Evolutionary conservation across 345 rosid genomes (phyloP).

Genomic region (Camelina hispida): DNA sequence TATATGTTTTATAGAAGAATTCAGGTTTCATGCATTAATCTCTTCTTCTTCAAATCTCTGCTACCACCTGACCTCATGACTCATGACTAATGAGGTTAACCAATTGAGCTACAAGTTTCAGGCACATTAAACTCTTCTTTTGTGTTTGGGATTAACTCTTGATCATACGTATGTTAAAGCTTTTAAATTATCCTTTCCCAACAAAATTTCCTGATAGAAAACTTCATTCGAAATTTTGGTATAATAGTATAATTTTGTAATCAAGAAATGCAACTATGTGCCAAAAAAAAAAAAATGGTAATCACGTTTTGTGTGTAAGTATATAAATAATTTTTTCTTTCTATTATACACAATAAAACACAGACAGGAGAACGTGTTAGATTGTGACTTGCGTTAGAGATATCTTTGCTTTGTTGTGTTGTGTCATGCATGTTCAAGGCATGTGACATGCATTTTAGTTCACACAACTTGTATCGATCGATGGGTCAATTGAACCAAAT

Average conservation of each 20-base stretch:
- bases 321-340: neutral
- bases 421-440: slow-evolving; percentile 32
- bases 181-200: neutral
- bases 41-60: too few species aligned
- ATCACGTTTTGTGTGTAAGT: neutral
- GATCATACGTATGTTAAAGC: neutral
- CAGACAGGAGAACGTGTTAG: slow-evolving; percentile 38
- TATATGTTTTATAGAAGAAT: too few species aligned
- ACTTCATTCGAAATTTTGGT: neutral
- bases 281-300: neutral
- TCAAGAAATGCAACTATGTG: neutral
- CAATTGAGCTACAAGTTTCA: too few species aligned
- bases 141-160: too few species aligned
- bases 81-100: too few species aligned
- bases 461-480: slow-evolving; percentile 4
- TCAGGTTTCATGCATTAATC: too few species aligned
- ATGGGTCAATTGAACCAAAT: slow-evolving; percentile 4
- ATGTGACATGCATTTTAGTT: slow-evolving; percentile 11
- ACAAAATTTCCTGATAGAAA: neutral
- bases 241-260: neutral
- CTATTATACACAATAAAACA: neutral
- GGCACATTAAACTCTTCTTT: too few species aligned
- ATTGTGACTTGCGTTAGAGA: slow-evolving; percentile 23
- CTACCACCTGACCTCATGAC: too few species aligned
- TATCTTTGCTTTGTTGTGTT: slow-evolving; percentile 11